Evolutionary conservation across 495 filamentous ascomycete genomes (phyloP).

Genomic region (Penicillium bovifimosum): DNA sequence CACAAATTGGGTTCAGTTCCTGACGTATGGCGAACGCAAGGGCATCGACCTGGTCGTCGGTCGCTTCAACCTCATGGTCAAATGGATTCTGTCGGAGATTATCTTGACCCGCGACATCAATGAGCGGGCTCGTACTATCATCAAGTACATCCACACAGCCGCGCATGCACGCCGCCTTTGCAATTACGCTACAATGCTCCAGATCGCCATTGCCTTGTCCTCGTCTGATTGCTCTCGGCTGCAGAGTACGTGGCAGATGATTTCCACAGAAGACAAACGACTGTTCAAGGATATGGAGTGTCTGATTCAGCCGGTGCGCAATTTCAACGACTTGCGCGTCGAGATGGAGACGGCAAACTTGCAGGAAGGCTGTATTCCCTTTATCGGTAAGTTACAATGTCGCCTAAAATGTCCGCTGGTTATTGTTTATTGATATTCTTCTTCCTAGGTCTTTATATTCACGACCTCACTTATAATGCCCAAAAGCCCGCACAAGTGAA

Average conservation of each 20-base stretch:
- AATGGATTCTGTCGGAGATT: slow-evolving; percentile 92
- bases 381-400: slow-evolving; percentile 62
- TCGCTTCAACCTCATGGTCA: slow-evolving; percentile 95
- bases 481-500: slow-evolving; percentile 72
- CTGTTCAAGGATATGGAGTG: slow-evolving; percentile 76
- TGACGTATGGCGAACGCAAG: slow-evolving; percentile 70
- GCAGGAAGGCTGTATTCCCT: slow-evolving; percentile 90
- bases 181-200: slow-evolving; percentile 96
- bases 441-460: slow-evolving; percentile 68
- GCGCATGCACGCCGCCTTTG: slow-evolving; percentile 75
- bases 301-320: slow-evolving; percentile 79
- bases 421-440: neutral
- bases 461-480: slow-evolving; percentile 94
- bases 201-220: slow-evolving; percentile 85
- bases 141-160: slow-evolving; percentile 91
- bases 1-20: slow-evolving; percentile 85
- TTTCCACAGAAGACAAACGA: slow-evolving; percentile 63
- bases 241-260: slow-evolving; percentile 71
- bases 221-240: slow-evolving; percentile 76
- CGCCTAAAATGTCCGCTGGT: neutral
- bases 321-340: slow-evolving; percentile 81
- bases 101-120: slow-evolving; percentile 76
- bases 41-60: slow-evolving; percentile 95
- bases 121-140: slow-evolving; percentile 77
- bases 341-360: slow-evolving; percentile 82